phyloP scores from a whole-genome alignment of 1,284 basidiomycete genomes.

The Ganoderma lucidum region DNA sequence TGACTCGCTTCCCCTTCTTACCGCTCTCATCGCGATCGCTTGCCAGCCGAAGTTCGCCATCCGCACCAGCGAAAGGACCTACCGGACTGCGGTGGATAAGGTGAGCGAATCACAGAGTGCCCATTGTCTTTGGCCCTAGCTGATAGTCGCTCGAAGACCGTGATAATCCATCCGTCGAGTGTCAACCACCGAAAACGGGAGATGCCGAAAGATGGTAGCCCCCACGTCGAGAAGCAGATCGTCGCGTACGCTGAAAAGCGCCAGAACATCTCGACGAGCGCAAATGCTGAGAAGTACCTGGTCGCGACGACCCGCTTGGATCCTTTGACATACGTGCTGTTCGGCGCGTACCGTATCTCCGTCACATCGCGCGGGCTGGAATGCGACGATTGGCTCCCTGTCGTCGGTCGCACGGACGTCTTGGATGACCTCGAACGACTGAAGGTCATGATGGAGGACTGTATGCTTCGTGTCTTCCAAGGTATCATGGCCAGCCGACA shows the following conservation, averaged over 20 bases:
- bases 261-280: slow-evolving; percentile 68
- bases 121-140: slow-evolving; percentile 1
- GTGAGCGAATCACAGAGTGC: slow-evolving; percentile 48
- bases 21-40: slow-evolving; percentile 87
- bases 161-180: slow-evolving; percentile 86
- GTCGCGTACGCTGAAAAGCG: slow-evolving; percentile 90
- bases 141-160: slow-evolving; percentile 50
- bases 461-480: slow-evolving; percentile 93
- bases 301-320: slow-evolving; percentile 89
- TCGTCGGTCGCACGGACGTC: slow-evolving; percentile 80
- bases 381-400: slow-evolving; percentile 93
- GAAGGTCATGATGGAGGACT: slow-evolving; percentile 84
- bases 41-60: slow-evolving; percentile 96
- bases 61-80: slow-evolving; percentile 74
- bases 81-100: slow-evolving; percentile 88
- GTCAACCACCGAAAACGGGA: slow-evolving; percentile 84
- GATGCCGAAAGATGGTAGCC: slow-evolving; percentile 49
- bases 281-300: slow-evolving; percentile 72
- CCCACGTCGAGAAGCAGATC: slow-evolving; percentile 75
- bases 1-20: slow-evolving; percentile 81
- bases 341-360: slow-evolving; percentile 85
- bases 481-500: slow-evolving; percentile 70
- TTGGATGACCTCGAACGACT: slow-evolving; percentile 89
- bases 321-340: slow-evolving; percentile 91
- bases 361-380: slow-evolving; percentile 76